phyloP scores from a whole-genome alignment of 371 early-diverging fungal species.

The Rhizomucor pusillus region DNA sequence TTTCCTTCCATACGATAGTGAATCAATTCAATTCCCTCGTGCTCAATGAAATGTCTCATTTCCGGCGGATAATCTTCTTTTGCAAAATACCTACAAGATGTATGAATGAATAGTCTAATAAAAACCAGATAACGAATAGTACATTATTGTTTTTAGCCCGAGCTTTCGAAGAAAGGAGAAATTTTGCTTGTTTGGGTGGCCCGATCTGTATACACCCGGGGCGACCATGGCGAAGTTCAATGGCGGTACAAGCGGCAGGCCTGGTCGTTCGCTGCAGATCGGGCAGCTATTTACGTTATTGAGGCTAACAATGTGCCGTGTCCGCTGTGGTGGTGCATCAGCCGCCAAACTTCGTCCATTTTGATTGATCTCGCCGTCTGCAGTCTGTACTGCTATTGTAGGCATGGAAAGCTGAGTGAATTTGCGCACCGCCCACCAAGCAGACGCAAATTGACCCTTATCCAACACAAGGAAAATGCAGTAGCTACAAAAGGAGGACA shows the following conservation, averaged over 20 bases:
- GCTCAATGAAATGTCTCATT: constrained; percentile 71
- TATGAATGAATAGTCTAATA: neutral
- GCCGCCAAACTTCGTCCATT: constrained; percentile 3
- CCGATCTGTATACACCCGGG: constrained; percentile 84
- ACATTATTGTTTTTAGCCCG: constrained; percentile 76
- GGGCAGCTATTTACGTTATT: constrained; percentile 24
- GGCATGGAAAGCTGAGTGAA: constrained; percentile 15
- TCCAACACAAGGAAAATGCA: too few species aligned
- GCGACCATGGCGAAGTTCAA: constrained; percentile 89
- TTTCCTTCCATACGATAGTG: constrained; percentile 86
- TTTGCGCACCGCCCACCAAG: too few species aligned
- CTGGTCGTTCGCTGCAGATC: constrained; percentile 41
- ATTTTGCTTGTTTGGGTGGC: constrained; percentile 82
- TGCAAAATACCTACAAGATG: constrained; percentile 57
- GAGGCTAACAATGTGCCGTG: constrained; percentile 10
- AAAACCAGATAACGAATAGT: constrained; percentile 10
- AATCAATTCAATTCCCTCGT: constrained; percentile 70
- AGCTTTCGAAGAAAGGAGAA: constrained; percentile 78
- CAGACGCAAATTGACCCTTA: too few species aligned
- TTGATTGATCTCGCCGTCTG: constrained; percentile 14
- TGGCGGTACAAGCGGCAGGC: constrained; percentile 73
- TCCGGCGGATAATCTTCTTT: constrained; percentile 83
- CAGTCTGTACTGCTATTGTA: constrained; percentile 20
- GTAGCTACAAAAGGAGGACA: too few species aligned
- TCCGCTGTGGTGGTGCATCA: constrained; percentile 7